These are phyloP conservation scores for Echinosophora koreensis DNA, from an alignment of 306 rosid species.

Conservation along the genomic window DNA sequence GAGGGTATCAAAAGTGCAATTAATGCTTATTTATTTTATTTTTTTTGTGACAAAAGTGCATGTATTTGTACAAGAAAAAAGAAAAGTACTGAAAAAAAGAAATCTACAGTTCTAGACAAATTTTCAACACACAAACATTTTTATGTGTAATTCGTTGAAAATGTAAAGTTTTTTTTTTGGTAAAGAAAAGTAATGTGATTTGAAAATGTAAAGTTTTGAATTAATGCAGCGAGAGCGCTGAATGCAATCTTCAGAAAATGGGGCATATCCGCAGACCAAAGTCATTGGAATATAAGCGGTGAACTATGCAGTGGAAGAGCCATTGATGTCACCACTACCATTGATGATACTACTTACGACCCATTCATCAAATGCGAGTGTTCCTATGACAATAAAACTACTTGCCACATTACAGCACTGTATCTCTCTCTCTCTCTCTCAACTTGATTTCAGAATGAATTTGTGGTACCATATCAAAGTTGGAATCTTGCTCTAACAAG, in stretches of 20 bases:
- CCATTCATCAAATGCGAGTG: slow-evolving; percentile 82
- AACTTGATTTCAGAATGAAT: background rate
- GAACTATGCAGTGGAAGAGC: slow-evolving; percentile 80
- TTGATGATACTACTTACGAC: background rate
- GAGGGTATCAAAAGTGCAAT: too few relatives aligned
- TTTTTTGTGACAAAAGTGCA: too few relatives aligned
- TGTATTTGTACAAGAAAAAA: too few relatives aligned
- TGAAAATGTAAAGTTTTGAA: background rate
- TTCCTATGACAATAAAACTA: slow-evolving; percentile 44
- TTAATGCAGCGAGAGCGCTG: slow-evolving; percentile 59
- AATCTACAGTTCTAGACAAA: too few relatives aligned
- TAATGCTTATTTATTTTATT: too few relatives aligned
- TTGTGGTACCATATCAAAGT: background rate
- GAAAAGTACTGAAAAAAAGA: too few relatives aligned
- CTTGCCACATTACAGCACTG: slow-evolving; percentile 74
- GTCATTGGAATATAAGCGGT: slow-evolving; percentile 75
- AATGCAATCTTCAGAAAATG: slow-evolving; percentile 72
- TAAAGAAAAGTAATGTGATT: too few relatives aligned
- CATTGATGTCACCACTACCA: slow-evolving; percentile 30
- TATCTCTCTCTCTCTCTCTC: slow-evolving; percentile 29
- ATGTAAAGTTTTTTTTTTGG: too few relatives aligned
- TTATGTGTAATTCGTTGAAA: background rate
- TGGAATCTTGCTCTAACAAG: background rate
- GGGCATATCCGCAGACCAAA: slow-evolving; percentile 45
- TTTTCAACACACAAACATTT: too few relatives aligned